Evolutionary conservation across 2,329 filamentous ascomycete species (phyloP), one percentile per base, ranked within the genome.

Genomic region (Xylariales sp.): DNA sequence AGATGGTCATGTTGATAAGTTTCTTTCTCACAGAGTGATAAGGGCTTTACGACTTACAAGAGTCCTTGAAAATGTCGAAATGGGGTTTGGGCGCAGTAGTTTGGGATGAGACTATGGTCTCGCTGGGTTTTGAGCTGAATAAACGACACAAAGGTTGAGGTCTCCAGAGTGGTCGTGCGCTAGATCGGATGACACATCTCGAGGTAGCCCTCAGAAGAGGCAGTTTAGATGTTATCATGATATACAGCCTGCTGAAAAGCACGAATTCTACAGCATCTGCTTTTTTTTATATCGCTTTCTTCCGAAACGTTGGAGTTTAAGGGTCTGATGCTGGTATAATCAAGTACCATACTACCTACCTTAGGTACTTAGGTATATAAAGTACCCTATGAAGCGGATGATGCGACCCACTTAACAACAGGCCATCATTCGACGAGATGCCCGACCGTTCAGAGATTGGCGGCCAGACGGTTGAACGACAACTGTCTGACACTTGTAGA

Each of bases 1-100:
- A 14, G 30, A 39, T 18, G 18, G n/a, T 9, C 46, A 43, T 36
- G 52, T 59, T n/a, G 16, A 14, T 62, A 28, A 69, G 50, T 46
- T 36, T 12, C 3, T 41, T 30, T 34, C 7, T 28, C 28, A 2
- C 1, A 50, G 32, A 30, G 6, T 39, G 32, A 9, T 8, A 39
- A 23, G 23, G 18, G 1, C 10, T n/a, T n/a, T 2, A 8, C n/a
- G 18, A 32, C 74, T 74, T 73, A 76, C 76, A 64, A 18, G 65
- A 64, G 4, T 67, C 28, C 23, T 70, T 74, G 50, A 68, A 73
- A 9, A 65, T 1, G 0, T 69, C 52, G 64, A 71, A 74, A 57
- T 32, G 41, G 10, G 63, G 3, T 28, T 64, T 45, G 3, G 18
- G 36, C 4, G 16, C 3, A 23, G 36, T 10, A 39, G 39, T 52